Conservation (phyloP, 176 grass and related monocot species). For the Carex kokanica region DNA sequence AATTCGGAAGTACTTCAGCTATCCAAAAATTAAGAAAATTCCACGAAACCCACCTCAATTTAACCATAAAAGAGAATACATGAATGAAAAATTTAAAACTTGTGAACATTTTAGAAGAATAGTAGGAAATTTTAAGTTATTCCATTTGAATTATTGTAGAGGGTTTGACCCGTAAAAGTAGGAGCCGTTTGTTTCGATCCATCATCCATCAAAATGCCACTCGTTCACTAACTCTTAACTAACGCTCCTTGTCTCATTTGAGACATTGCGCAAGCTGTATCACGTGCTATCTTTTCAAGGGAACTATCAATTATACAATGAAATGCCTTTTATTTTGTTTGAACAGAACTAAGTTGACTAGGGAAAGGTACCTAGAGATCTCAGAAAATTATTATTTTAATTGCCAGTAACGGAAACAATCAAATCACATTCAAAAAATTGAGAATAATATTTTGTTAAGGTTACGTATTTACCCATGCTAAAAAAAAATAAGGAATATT, state of each 20-base stretch:
- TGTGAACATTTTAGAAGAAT: no score
- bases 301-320: background rate
- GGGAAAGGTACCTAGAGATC: background rate
- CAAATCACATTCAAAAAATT: background rate
- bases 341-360: background rate
- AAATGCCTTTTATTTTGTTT: background rate
- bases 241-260: background rate
- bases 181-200: background rate
- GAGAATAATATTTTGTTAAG: no score
- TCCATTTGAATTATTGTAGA: background rate
- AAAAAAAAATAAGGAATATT: background rate
- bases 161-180: background rate
- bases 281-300: background rate
- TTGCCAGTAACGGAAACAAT: background rate
- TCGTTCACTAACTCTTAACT: background rate
- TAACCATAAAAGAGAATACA: no score
- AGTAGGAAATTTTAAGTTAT: no score
- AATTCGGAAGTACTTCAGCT: no score
- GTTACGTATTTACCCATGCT: no score
- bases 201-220: conserved; percentile 3
- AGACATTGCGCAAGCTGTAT: conserved; percentile 12
- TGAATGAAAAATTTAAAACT: no score
- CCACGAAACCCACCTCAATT: no score
- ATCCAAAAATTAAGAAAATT: no score
- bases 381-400: background rate